Conservation (phyloP, 2,329 filamentous ascomycete genomes). For the Colletotrichum sojae region DNA sequence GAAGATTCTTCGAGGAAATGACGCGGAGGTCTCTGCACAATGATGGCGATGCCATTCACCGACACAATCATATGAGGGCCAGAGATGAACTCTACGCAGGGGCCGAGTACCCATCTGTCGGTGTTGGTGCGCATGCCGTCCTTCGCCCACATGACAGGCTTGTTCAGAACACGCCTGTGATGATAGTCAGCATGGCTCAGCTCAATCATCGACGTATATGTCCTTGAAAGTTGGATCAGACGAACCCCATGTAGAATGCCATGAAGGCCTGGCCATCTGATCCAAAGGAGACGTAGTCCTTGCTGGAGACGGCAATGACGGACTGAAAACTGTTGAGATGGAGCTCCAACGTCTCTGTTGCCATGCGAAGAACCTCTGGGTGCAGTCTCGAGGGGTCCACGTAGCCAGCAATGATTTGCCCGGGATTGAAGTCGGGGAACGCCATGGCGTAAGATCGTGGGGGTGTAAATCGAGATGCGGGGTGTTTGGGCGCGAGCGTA, state of each 20-base stretch:
- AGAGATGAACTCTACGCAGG: conserved; percentile 24
- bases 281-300: conserved; percentile 28
- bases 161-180: conserved; percentile 21
- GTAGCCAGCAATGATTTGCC: conserved; percentile 29
- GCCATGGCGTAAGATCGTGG: conserved; percentile 11
- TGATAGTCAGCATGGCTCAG: background rate
- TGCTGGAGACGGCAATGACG: conserved; percentile 26
- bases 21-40: conserved; percentile 23
- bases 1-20: conserved; percentile 21
- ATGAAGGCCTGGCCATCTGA: conserved; percentile 34
- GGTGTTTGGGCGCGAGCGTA: background rate
- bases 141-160: conserved; percentile 37
- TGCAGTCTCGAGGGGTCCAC: conserved; percentile 27
- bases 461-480: conserved; percentile 12
- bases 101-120: conserved; percentile 38
- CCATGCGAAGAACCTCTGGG: conserved; percentile 22
- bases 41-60: conserved; percentile 29
- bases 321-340: conserved; percentile 36
- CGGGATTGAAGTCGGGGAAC: conserved; percentile 28
- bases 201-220: background rate
- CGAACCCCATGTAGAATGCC: conserved; percentile 35
- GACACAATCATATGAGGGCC: conserved; percentile 36
- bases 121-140: conserved; percentile 27
- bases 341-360: conserved; percentile 31
- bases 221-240: too few species aligned